Base-by-base conservation (phyloP, 192 early-diverging fungal genomes). In the Backusella psychrophila region DNA sequence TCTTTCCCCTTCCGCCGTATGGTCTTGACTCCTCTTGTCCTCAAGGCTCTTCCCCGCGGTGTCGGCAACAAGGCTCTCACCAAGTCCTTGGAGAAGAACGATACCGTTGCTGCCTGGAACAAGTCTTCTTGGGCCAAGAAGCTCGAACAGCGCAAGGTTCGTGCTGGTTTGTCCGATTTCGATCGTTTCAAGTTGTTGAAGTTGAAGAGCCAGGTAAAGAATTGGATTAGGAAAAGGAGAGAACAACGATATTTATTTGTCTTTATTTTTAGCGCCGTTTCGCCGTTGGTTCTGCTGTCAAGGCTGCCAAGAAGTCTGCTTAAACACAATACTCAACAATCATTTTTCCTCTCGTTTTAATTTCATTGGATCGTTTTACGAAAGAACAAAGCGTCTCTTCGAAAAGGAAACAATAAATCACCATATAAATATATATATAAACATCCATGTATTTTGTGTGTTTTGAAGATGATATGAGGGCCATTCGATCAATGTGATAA, bases 101-200 rank as follows among this genome's bases (percentile, higher is more conserved):
- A 95, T 73, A 83, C 96, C 56, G 87, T 87, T 39, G 94, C 85
- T 71, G 82, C 84, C 77, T 99, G 95, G 95, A 87, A 87, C 76
- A 91, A 96, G 88, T 93, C 97, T 80, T 87, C 93, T 73, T 98
- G 95, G 95, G 96, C 96, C 80, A 91, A 97, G 93, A 99, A 98
- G 94, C 87, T 99, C 80, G 94, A 89, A 74, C 86, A 89, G 76
- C 93, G 97, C 80, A 83, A 86, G 75, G 84, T 84, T 83, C 93
- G 96, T 80, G 90, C 94, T 75, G 81, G 83, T 83, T 86, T 95
- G 83, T 78, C 89, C 70, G 98, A 99, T 89, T 98, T 99, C 88
- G 97, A 98, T 85, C 92, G 98, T 80, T 99, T 99, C 95, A 97
- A 99, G 96, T 77, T 97, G 56, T 89, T 92, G 91, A 88, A 96